Evolutionary conservation across 169 alveolate genomes (phyloP), one percentile per base, ranked within the genome.

Genomic region (Plasmodium billcollinsi): DNA sequence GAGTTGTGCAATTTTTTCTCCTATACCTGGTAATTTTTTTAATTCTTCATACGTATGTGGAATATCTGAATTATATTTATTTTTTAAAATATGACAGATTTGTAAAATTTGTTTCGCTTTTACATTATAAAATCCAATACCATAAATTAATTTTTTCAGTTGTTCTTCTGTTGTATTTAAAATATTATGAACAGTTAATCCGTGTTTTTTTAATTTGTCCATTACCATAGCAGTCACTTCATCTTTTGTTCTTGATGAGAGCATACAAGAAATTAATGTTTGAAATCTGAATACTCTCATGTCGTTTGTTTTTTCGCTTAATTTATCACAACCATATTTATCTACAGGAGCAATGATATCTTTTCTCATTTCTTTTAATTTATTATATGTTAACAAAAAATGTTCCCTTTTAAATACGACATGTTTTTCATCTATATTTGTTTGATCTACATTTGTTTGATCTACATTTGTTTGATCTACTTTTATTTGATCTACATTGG

Each of bases 1-100:
- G 50, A 98, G 93, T 71, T 97, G 93, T 12, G 99, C 99, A 96
- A 97, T 97, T 89, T 98, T 98, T 21, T 97, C 98, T 14, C 99
- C 99, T 49, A 98, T 96, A 12, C 99, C 99, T 21, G 98, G 98
- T 11, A 98, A 93, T 63, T 93, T 85, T 14, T 95, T 92, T 49
- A 98, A 88, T 24, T 91, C 98, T 63, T 97, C 97, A 61, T 92
- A 91, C 45, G 92, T 94, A 56, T 93, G 93, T 3, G 99, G 99
- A 2, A 98, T 97, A 65, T 94, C 96, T 8, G 98, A 98, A 21
- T 96, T 93, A 74, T 94, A 96, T 61, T 97, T 76, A 3, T 97
- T 96, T 52, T 92, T 75, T 11, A 98, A 86, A 12, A 95, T 95
- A 71, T 95, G 94, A 0, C 99, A 94, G 3, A 97, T 94, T 50